Evolutionary conservation across 2,329 filamentous ascomycete genomes (phyloP), one percentile per base, ranked within the genome.

Genomic region (Aspergillus amoenus): DNA sequence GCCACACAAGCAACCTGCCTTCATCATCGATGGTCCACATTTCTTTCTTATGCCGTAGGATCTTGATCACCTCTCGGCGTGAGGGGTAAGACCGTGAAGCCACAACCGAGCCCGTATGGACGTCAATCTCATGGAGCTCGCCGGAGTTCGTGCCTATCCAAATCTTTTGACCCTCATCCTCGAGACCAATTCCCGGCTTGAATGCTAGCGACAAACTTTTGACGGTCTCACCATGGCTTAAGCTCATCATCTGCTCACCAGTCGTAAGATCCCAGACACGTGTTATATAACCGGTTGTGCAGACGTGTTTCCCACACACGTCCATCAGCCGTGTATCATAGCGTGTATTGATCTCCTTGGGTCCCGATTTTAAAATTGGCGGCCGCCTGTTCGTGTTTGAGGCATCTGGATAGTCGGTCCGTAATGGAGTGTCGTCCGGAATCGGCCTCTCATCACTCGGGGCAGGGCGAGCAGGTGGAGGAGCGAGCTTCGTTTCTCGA

Each of bases 21-120:
- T 89, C 86, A 62, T 97, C 93, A 70, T 97, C 94, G 47, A 99
- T 74, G 0, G 93, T 93, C 94, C 94, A 99, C 71, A 99, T 84
- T 68, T 97, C 90, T 64, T 91, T 91, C 61, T 86, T 88, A 72
- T 95, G 89, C 40, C 94, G 86, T 69, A 91, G 89, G 42, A 99
- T 96, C 66, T 87, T 91, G 61, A 90, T 84, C 50, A 99, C 84
- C 64, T 96, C 90, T 60, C 86, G 83, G 42, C 90, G 86, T 7
- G 87, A 85, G 67, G 97, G 94, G 2, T 90, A 89, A 50, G 83
- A 77, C 66, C 89, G 90, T 17, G 83, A 88, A 27, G 83, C 80
- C 13, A 90, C 80, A 45, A 96, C 81, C 37, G 82, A 85, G 68
- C 93, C 88, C 0, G 86, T 87, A 2, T 81, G 78, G 54, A 97